Evolutionary conservation across 2,329 filamentous ascomycete genomes (phyloP), one percentile per base, ranked within the genome.

Genomic region (Leptographium wingfieldii): DNA sequence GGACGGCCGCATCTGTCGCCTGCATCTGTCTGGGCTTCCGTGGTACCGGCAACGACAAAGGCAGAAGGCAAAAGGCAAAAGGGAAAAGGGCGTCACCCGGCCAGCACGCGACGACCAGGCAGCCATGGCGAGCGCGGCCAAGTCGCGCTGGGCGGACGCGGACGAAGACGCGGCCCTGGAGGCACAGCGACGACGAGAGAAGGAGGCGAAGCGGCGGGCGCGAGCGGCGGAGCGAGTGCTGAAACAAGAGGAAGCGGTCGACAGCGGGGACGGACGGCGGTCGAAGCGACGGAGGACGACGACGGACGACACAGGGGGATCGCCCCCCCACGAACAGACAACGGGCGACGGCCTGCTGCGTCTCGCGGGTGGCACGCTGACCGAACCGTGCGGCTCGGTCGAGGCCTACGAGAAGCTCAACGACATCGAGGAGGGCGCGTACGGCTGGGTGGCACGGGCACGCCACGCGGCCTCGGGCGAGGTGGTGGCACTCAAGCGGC

Each of bases 371-470:
- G 80, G 81, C 11, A 72, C 76, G 65, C 95, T 91, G 84, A 80
- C 82, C 57, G 77, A 75, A 14, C 61, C 62, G 60, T 88, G 87
- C 68, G 80, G 88, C 62, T 88, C 88, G 69, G 87, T 95, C 31
- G 87, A 92, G 68, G 86, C 90, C 69, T 99, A 92, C 74, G 89
- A 96, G 68, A 88, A 89, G 66, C 78, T 99, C 60, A 99, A 99
- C 72, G 88, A 94, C 70, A 99, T 99, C 68, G 94, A 97, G 73
- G 94, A 99, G 75, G 94, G 94, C 43, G 91, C 91, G 10, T 99
- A 99, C 72, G 94, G 94, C 54, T 92, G 86, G 82, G 94, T 99
- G 5, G 92, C 92, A 59, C 81, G 94, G 61, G 94, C 91, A 14
- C 85, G 80, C 63, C 87, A 95, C 67, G 77, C 80, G 38, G 75